Evolutionary conservation across 108 stramenopile genomes (phyloP), one percentile per base, ranked within the genome.

Genomic region (Fistulifera solaris): DNA sequence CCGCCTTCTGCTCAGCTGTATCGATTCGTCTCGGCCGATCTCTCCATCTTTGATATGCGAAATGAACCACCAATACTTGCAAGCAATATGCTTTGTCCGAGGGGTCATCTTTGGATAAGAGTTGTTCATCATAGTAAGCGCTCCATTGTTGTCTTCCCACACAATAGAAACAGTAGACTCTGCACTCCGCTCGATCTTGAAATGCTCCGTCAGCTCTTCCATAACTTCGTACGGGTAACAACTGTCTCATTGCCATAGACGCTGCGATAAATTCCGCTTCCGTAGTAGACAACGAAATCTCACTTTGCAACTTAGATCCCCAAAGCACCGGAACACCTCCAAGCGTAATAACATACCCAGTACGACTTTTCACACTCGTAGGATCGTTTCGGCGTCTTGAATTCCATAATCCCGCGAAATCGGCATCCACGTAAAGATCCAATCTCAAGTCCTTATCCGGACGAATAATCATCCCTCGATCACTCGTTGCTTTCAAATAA

Each of bases 101-200:
- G n/a, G 71, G 25, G 78, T 80, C 28, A 67, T 58, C 24, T 44
- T 59, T 15, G 42, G 44, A 35, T 35, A 35, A 35, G 31, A 35
- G 6, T 50, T 57, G 21, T 63, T 54, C 22, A 35, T 35, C 54
- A 54, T 17, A 3, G 38, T 39, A 5, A 54, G 23, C 0, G 71
- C 70, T 22, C 71, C 71, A n/a, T 39, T 56, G 31, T 81, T 77
- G 48, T 81, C 75, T 60, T 81, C 75, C 15, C 49, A 54, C 0
- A 81, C 54, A 49, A 26, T 68, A 50, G 44, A 75, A 48, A 35
- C 8, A 35, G 31, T 76, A 66, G 43, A 71, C 31, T 3, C 67
- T 8, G 61, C 66, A 38, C 46, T 61, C 3, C 12, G 24, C 6
- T 31, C 23, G 2, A 59, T 27, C 1, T 25, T 14, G 38, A 41